phyloP scores from a whole-genome alignment of 2,329 filamentous ascomycete genomes.

The Colletotrichum musicola region DNA sequence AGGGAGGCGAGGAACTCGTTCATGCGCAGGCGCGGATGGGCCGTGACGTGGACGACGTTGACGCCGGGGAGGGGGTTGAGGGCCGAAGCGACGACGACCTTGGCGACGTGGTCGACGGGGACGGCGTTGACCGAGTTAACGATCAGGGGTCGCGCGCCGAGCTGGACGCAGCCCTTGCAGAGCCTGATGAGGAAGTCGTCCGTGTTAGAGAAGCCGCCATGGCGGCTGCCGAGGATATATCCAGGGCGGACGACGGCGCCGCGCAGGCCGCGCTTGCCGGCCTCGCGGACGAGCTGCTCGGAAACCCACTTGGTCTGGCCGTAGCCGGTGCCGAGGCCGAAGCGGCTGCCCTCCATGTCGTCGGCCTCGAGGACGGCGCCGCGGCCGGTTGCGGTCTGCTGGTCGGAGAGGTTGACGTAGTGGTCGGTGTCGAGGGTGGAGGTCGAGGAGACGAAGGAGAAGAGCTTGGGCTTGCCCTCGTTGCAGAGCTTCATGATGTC shows the following conservation, averaged over 20 bases:
- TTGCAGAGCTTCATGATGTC: conserved; percentile 82
- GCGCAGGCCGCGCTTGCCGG: conserved; percentile 79
- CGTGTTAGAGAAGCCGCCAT: conserved; percentile 78
- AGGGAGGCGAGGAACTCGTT: conserved; percentile 81
- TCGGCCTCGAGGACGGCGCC: conserved; percentile 76
- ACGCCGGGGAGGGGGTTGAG: conserved; percentile 68
- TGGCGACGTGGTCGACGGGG: conserved; percentile 85
- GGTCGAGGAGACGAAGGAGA: conserved; percentile 87
- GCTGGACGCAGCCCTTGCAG: conserved; percentile 88
- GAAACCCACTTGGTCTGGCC: conserved; percentile 89
- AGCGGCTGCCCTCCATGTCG: conserved; percentile 80
- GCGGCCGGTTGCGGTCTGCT: conserved; percentile 57
- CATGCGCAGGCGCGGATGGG: conserved; percentile 82
- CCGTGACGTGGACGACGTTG: conserved; percentile 82
- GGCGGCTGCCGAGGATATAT: conserved; percentile 83
- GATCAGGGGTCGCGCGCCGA: conserved; percentile 79
- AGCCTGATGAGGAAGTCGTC: conserved; percentile 94
- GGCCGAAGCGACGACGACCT: conserved; percentile 81
- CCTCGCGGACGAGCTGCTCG: conserved; percentile 79
- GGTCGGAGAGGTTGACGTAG: conserved; percentile 79
- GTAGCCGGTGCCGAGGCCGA: conserved; percentile 86
- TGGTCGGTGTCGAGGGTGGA: conserved; percentile 85
- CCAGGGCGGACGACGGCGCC: conserved; percentile 86
- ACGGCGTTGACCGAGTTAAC: conserved; percentile 90
- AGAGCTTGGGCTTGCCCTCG: conserved; percentile 81